Evolutionary conservation across 129 eudicot species (phyloP).

Genomic region (Artemisia tridentata): DNA sequence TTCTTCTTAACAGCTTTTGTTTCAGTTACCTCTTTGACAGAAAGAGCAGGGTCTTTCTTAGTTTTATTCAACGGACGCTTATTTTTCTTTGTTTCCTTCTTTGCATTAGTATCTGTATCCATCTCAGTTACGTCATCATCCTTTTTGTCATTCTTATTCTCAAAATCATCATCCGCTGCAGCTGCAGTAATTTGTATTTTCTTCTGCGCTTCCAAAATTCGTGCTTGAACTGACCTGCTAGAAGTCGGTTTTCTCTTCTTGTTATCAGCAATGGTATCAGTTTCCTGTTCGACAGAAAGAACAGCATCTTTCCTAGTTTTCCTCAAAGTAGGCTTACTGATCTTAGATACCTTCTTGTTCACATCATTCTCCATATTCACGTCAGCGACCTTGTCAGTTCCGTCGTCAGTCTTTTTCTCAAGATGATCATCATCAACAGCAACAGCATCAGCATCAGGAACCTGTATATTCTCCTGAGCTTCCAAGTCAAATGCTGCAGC

Average conservation of each 20-base stretch:
- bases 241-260: conserved; percentile 21
- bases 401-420: conserved; percentile 13
- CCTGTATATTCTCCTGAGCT: conserved; percentile 16
- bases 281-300: conserved; percentile 10
- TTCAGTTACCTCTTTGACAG: conserved; percentile 14
- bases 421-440: conserved; percentile 17
- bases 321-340: not conserved
- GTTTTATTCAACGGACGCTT: conserved; percentile 21
- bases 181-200: not conserved
- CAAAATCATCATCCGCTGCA: not conserved
- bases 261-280: conserved; percentile 16
- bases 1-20: conserved; percentile 18
- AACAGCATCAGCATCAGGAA: conserved; percentile 16
- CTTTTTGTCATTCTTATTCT: too few species aligned
- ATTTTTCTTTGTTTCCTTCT: not conserved
- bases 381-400: not conserved
- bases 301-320: conserved; percentile 13
- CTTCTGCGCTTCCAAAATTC: conserved; percentile 10
- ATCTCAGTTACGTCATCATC: too few species aligned
- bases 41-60: conserved; percentile 21
- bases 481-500: not conserved
- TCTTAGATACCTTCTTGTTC: conserved; percentile 15
- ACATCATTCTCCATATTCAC: conserved; percentile 12
- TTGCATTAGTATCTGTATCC: too few species aligned
- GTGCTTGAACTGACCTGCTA: conserved; percentile 15